Evolutionary conservation across 768 basidiomycete species (phyloP).

Genomic region (Hirschioporus abietinus): DNA sequence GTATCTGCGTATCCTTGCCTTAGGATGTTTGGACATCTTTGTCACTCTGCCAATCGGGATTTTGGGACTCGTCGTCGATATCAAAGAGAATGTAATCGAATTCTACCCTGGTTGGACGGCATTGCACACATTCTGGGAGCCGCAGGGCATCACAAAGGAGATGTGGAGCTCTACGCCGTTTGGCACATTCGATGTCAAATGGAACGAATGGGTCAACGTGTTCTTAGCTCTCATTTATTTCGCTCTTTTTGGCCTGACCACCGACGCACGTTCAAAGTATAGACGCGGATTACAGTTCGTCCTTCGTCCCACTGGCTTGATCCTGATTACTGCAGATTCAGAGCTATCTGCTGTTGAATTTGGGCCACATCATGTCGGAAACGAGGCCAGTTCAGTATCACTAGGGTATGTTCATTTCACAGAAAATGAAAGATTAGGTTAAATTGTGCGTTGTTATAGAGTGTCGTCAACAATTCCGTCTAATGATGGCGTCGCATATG

Average conservation of each 20-base stretch:
- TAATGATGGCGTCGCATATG: too few relatives aligned
- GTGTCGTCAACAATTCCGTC: too few relatives aligned
- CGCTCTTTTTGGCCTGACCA: constrained; percentile 57
- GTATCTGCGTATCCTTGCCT: background rate
- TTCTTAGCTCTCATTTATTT: constrained; percentile 55
- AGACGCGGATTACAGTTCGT: constrained; percentile 11
- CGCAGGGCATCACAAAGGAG: background rate
- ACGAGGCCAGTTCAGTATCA: too few relatives aligned
- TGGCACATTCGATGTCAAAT: constrained; percentile 30
- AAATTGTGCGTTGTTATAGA: too few relatives aligned
- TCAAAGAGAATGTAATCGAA: background rate
- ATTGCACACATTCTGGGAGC: background rate
- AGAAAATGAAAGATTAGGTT: too few relatives aligned
- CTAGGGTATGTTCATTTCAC: too few relatives aligned
- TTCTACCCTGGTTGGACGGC: background rate
- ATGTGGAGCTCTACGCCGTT: background rate
- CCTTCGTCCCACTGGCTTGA: background rate
- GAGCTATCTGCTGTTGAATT: too few relatives aligned
- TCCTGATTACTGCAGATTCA: too few relatives aligned
- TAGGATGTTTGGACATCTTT: background rate
- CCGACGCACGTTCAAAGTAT: constrained; percentile 55
- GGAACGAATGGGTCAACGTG: constrained; percentile 43
- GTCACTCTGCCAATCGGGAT: background rate
- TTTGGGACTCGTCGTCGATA: background rate
- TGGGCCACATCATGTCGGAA: too few relatives aligned